Evolutionary conservation across 768 basidiomycete genomes (phyloP), one percentile per base, ranked within the genome.

Genomic region (Obba rivulosa): DNA sequence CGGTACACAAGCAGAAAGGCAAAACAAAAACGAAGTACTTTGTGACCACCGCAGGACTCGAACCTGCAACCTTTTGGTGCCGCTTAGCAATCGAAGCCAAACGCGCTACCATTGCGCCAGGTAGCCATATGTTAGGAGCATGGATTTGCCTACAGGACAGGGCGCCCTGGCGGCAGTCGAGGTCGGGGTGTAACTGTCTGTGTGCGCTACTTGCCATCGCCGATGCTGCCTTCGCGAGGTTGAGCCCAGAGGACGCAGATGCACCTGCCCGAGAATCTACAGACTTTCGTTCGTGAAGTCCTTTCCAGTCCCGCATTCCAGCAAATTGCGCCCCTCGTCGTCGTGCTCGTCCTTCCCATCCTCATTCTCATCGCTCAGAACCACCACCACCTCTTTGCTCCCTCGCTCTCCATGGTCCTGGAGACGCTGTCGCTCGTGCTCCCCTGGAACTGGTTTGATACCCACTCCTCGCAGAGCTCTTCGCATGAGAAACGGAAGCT

Each of bases 41-140:
- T 22, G 50, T 86, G 85, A 87, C 80, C 82, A 85, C 85, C 82
- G 85, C 87, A 87, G 87, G 87, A 86, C 85, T 89, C 85, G 87
- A 89, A 89, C 87, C 87, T 89, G 86, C 87, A 89, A 83, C 87
- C 87, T 88, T 85, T 87, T 87, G 87, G 86, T 89, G 54, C n/a
- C 41, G 41, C 28, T 37, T 14, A 34, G 58, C 58, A 48, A 77
- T 86, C 85, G 86, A 88, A 88, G 85, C 85, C 85, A 87, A 86
- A 88, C 85, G 86, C 86, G 86, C 86, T 88, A 87, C 86, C 86
- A 87, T 88, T 87, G 86, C 83, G 86, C 85, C 72, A 88, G 83
- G 83, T 79, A 82, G 78, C 80, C 82, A 54, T 57, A 36, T n/a
- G n/a, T n/a, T n/a, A n/a, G n/a, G n/a, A n/a, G n/a, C n/a, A n/a